Evolutionary conservation across 2,329 filamentous ascomycete genomes (phyloP).

Genomic region (Arthrobotrys entomopaga): DNA sequence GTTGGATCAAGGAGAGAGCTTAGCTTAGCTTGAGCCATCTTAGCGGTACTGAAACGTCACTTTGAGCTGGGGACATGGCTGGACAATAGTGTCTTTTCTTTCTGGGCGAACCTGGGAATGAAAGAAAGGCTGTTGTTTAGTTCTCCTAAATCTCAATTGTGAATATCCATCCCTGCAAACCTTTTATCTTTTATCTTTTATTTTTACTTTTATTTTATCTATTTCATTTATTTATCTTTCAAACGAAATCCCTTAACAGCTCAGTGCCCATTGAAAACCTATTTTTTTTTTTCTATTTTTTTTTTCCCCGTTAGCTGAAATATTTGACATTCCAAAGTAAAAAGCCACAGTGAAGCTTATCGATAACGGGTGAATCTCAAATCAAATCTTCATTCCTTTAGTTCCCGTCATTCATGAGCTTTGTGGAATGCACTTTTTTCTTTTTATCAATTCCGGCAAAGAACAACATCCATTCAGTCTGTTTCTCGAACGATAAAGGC

Average conservation of each 20-base stretch:
- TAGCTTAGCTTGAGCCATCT: slow-evolving; percentile 22
- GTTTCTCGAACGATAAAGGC: slow-evolving; percentile 22
- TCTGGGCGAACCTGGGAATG: slow-evolving; percentile 1
- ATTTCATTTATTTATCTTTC: too few relatives aligned
- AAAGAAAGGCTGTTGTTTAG: slow-evolving; percentile 2
- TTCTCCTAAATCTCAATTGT: background rate
- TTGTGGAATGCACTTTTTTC: slow-evolving; percentile 1
- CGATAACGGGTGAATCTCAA: slow-evolving; percentile 32
- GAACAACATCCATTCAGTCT: background rate
- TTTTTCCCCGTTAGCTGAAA: background rate
- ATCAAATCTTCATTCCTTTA: slow-evolving; percentile 22
- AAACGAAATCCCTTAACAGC: too few relatives aligned
- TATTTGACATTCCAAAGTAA: too few relatives aligned
- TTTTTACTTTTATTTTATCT: too few relatives aligned
- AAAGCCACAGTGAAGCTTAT: slow-evolving; percentile 28
- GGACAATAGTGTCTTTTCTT: background rate
- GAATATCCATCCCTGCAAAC: background rate
- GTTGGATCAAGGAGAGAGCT: slow-evolving; percentile 34
- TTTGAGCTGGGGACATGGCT: slow-evolving; percentile 23
- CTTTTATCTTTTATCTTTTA: background rate
- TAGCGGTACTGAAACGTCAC: slow-evolving; percentile 42
- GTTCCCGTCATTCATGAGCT: slow-evolving; percentile 10
- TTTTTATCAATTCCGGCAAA: background rate
- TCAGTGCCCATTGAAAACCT: too few relatives aligned
- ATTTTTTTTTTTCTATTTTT: background rate